Evolutionary conservation across 495 filamentous ascomycete genomes (phyloP), one percentile per base, ranked within the genome.

Genomic region (Chaetomium tenue): DNA sequence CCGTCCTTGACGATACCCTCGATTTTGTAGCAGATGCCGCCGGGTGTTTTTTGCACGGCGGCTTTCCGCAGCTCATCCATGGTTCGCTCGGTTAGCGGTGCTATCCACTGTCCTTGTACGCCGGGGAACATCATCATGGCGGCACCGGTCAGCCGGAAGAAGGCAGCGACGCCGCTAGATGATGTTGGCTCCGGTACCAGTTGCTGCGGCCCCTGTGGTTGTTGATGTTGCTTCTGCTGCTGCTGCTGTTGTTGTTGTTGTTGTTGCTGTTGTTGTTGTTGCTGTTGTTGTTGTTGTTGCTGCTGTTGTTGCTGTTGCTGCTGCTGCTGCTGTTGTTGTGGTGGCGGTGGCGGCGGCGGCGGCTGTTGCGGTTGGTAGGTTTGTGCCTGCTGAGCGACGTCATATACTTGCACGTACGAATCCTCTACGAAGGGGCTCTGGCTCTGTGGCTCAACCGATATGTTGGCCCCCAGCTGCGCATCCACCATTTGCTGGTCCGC

Each of bases 1-100:
- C 69, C 77, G 70, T 87, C 82, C 71, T 84, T 84, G 54, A 89
- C 81, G 15, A 90, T 69, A 3, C 89, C 90, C 68, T 91, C 84
- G 26, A 92, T 81, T 44, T 78, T 82, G 39, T 77, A 73, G 37
- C 89, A 82, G 28, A 81, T 64, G 0, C 81, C 76, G 33, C 83
- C 83, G 7, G 85, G 82, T 68, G 82, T 85, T 59, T 83, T 86
- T 2, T 76, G 74, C n/a, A 75, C 70, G 13, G 87, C 86, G 2
- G 87, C 68, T 18, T 73, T 75, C 5, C 83, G 78, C 48, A 92
- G 65, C 58, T 86, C 86, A 18, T 76, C 72, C 5, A 91, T 65
- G 6, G 87, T 84, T 13, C 81, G 77, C 0, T 79, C 73, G 6
- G 73, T 71, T 46, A 92, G 72, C 15, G 86, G 86, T 13, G 79